These are phyloP conservation scores for Andrographis paniculata DNA, from an alignment of 305 asterid genomes.

Conservation along the genomic window DNA sequence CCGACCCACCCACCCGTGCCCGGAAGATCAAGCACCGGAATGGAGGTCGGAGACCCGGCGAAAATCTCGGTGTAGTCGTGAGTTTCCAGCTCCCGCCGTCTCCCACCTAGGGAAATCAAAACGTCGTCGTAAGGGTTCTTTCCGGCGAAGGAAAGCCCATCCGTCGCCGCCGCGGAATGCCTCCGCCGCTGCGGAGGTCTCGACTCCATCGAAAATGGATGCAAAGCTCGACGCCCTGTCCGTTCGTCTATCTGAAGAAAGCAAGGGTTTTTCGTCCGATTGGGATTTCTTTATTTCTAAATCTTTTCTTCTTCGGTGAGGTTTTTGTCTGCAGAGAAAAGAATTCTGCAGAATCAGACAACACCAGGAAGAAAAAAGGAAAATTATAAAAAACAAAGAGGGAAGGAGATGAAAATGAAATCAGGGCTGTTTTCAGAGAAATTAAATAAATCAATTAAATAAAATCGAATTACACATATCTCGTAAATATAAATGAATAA, in stretches of 20 bases:
- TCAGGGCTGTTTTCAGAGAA: neutral
- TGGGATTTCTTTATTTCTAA: neutral
- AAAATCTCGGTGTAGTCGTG: conserved; percentile 76
- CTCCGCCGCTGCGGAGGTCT: conserved; percentile 59
- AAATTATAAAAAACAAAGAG: neutral
- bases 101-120: conserved; percentile 25
- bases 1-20: conserved; percentile 35
- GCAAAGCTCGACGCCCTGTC: conserved; percentile 5
- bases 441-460: too few species aligned
- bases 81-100: conserved; percentile 17
- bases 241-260: neutral
- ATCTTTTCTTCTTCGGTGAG: conserved; percentile 18
- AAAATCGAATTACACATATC: too few species aligned
- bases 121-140: conserved; percentile 72
- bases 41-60: conserved; percentile 40
- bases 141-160: conserved; percentile 36
- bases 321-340: conserved; percentile 20
- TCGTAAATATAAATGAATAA: neutral
- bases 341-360: conserved; percentile 34
- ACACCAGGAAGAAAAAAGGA: conserved; percentile 18
- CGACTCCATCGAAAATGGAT: conserved; percentile 41
- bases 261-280: conserved; percentile 23
- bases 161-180: conserved; percentile 28
- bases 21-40: conserved; percentile 79
- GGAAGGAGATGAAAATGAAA: neutral